phyloP scores from a whole-genome alignment of 768 basidiomycete genomes.

The Mycena galericulata region DNA sequence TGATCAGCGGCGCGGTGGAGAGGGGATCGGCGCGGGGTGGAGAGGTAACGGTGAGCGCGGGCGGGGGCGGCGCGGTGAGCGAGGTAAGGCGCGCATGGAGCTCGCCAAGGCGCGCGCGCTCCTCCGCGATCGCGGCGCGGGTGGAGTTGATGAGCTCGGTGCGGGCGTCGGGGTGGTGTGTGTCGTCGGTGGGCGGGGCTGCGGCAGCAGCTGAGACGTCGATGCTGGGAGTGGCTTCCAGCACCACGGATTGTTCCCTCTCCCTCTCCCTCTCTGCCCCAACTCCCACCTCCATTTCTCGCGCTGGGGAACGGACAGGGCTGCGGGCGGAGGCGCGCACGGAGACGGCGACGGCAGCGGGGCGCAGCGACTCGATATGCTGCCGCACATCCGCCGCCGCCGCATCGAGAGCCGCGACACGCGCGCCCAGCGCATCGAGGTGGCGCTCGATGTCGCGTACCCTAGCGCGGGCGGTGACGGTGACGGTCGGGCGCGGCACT shows the following conservation, averaged over 20 bases:
- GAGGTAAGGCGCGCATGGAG: not conserved
- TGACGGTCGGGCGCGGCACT: too few species aligned
- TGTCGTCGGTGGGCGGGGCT: too few species aligned
- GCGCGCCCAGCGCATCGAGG: not conserved
- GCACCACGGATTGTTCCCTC: too few species aligned
- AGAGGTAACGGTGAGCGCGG: not conserved
- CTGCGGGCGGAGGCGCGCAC: too few species aligned
- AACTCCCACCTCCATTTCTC: too few species aligned
- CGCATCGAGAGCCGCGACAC: constrained; percentile 8
- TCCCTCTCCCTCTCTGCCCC: too few species aligned
- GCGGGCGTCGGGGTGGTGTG: not conserved
- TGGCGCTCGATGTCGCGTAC: constrained; percentile 8
- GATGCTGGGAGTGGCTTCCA: not conserved
- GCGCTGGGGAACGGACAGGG: too few species aligned
- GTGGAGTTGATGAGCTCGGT: not conserved
- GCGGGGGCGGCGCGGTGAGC: not conserved
- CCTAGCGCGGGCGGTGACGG: not conserved
- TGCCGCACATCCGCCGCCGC: not conserved
- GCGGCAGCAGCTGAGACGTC: too few species aligned
- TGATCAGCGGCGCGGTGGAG: not conserved
- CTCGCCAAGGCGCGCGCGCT: constrained; percentile 5
- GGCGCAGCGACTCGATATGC: constrained; percentile 7
- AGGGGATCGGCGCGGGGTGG: not conserved
- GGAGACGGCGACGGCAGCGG: too few species aligned
- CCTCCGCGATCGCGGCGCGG: constrained; percentile 10